Evolutionary conservation across 2,329 filamentous ascomycete species (phyloP).

Genomic region (Nannizziopsis arthrosporioides): DNA sequence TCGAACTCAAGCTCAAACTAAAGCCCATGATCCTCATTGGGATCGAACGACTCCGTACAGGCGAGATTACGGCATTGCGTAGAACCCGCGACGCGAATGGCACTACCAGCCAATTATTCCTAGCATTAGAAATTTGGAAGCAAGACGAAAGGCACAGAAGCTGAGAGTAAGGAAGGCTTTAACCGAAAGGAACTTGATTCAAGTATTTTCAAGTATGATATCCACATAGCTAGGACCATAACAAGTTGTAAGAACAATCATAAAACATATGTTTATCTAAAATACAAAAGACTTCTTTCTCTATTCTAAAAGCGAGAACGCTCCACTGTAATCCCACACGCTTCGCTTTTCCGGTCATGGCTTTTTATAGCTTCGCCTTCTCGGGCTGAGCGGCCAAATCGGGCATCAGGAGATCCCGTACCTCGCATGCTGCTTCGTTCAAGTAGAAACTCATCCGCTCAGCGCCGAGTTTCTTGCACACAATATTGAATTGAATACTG

Average conservation of each 20-base stretch:
- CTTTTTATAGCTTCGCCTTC: slow-evolving; percentile 71
- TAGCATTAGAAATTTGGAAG: too few species aligned
- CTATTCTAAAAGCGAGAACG: neutral
- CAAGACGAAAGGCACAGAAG: too few species aligned
- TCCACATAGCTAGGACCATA: too few species aligned
- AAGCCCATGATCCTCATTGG: too few species aligned
- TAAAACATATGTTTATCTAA: neutral
- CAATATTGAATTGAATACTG: slow-evolving; percentile 97
- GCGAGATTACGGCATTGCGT: too few species aligned
- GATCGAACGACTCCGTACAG: too few species aligned
- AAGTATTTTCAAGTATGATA: too few species aligned
- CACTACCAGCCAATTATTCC: too few species aligned
- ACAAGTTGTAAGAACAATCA: neutral
- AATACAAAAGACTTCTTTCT: neutral
- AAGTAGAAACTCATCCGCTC: slow-evolving; percentile 93
- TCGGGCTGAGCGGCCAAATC: slow-evolving; percentile 55
- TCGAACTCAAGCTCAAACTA: too few species aligned
- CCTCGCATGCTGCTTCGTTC: slow-evolving; percentile 82
- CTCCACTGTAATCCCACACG: neutral
- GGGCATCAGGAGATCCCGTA: slow-evolving; percentile 73
- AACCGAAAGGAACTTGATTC: too few species aligned
- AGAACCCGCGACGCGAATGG: too few species aligned
- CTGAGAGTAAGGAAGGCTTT: too few species aligned
- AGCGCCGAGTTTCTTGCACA: slow-evolving; percentile 81
- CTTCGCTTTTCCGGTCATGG: neutral